Percentiles rank a stretch among this genome's conserved stretches.
These are phyloP conservation scores for Trametes maxima DNA, from an alignment of 768 basidiomycete species.

Conservation along the genomic window DNA sequence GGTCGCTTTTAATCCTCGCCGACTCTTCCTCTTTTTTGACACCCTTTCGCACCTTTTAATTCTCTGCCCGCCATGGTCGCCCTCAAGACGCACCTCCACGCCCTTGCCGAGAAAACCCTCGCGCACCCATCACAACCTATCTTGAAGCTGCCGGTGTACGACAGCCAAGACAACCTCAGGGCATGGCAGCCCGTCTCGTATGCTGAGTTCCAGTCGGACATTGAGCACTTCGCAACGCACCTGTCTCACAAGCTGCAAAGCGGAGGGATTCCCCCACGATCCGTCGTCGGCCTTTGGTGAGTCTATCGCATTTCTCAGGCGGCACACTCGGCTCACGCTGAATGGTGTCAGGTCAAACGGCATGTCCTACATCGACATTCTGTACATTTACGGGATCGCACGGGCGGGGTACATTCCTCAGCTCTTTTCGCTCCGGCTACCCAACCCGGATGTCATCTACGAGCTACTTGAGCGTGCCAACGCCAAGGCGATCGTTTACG, in stretches of 20 bases:
- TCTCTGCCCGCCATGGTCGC: constrained; percentile 5
- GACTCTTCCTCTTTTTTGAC: neutral
- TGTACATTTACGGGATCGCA: constrained; percentile 71
- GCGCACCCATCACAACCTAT: constrained; percentile 50
- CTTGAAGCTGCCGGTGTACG: constrained; percentile 52
- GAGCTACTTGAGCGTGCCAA: constrained; percentile 61
- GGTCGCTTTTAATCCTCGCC: constrained; percentile 9
- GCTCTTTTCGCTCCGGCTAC: constrained; percentile 69
- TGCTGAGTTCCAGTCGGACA: constrained; percentile 58
- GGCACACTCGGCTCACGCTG: neutral
- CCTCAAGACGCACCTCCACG: constrained; percentile 53
- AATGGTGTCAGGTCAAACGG: constrained; percentile 57
- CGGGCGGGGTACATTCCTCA: constrained; percentile 66
- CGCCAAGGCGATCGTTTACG: constrained; percentile 64
- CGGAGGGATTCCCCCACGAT: constrained; percentile 47
- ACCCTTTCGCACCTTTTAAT: neutral
- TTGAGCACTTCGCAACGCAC: constrained; percentile 59
- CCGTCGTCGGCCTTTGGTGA: constrained; percentile 71
- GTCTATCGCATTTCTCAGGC: constrained; percentile 33
- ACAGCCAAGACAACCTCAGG: constrained; percentile 40
- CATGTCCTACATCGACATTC: constrained; percentile 63
- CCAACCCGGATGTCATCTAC: constrained; percentile 65
- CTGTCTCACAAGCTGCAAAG: constrained; percentile 51
- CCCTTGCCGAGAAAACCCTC: constrained; percentile 53
- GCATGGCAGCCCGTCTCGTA: constrained; percentile 66